Base-by-base conservation (phyloP, 805 yeast genomes). In the Yamadazyma nakazawae region DNA sequence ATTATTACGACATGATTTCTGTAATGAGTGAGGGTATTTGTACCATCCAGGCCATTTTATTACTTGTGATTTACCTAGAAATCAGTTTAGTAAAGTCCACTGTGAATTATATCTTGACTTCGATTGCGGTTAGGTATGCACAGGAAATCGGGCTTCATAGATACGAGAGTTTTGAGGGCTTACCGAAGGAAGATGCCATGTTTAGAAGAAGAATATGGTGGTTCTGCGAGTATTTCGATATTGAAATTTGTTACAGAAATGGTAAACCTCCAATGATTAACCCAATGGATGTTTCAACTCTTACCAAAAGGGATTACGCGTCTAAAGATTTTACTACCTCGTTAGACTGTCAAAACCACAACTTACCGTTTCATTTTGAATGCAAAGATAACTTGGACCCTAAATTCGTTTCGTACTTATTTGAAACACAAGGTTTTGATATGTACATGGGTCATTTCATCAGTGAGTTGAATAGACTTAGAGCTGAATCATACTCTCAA, bases 1-100 rank as follows among this genome's bases (percentile, higher is more conserved):
- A 62, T 54, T 83, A 79, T 56, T 83, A 75, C 53, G 80, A 78
- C 53, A 68, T 78, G 49, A 58, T 80, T 7, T 61, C 75, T 5
- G 64, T 78, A 1, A 56, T 74, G 31, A 74, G 79, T 52, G 84
- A 78, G 49, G 84, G 83, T 10, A 43, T 78, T 0, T 63, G 63
- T 34, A 73, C 82, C 2, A 61, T 81, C 13, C 80, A 74, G 55
- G 86, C 79, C 0, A 62, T 81, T 9, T 51, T 84, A 19, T 54
- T 82, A 19, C 58, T 84, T 39, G 60, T 75, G 1, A 49, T 64
- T 2, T 77, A 67, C 49, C 61, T 74, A 31, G 73, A 61, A 47
- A 56, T 56, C 11, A 59, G 55, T 36, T 52, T 65, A 61, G 46
- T 67, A 7, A 53, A 61, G n/a, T 54, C 65, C 13, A 59, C 59